phyloP scores from a whole-genome alignment of 225 moss, liverwort and hornwort genomes.

The Pseudisothecium myosuroides region DNA sequence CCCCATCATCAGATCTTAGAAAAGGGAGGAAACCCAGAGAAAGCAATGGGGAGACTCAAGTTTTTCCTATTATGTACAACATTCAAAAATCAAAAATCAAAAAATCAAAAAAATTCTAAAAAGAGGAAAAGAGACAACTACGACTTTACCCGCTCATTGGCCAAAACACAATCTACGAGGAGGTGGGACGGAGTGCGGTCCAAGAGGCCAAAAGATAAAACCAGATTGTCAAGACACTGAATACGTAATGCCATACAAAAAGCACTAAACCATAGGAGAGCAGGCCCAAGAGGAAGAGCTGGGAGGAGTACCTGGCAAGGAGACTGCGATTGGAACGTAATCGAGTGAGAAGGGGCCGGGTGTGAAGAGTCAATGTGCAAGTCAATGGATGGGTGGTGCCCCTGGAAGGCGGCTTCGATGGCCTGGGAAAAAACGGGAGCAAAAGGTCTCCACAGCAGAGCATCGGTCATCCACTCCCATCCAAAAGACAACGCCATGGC shows the following conservation, averaged over 20 bases:
- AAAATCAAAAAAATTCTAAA: background rate
- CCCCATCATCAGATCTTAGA: background rate
- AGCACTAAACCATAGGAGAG: background rate
- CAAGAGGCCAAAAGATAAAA: too few species aligned
- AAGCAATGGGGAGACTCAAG: background rate
- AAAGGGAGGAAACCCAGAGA: background rate
- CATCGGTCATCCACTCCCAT: constrained; percentile 56
- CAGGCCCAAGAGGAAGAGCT: background rate
- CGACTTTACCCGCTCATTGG: background rate
- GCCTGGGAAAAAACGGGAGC: background rate
- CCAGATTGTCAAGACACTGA: background rate
- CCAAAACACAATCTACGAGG: background rate
- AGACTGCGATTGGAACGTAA: constrained; percentile 14
- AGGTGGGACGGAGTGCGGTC: background rate
- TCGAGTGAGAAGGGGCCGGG: constrained; percentile 18
- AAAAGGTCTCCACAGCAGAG: constrained; percentile 28
- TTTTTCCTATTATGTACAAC: background rate
- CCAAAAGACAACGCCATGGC: background rate
- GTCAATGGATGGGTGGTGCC: constrained; percentile 3
- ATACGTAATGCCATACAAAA: background rate
- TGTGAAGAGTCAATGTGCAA: constrained; percentile 1
- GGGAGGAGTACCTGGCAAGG: constrained; percentile 26
- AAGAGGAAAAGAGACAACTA: background rate
- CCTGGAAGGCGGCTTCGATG: constrained; percentile 33
- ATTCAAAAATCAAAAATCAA: too few species aligned